Percentiles rank a stretch among this genome's conserved stretches.
phyloP scores from a whole-genome alignment of 192 early-diverging fungal species.

The Pilaira anomala region DNA sequence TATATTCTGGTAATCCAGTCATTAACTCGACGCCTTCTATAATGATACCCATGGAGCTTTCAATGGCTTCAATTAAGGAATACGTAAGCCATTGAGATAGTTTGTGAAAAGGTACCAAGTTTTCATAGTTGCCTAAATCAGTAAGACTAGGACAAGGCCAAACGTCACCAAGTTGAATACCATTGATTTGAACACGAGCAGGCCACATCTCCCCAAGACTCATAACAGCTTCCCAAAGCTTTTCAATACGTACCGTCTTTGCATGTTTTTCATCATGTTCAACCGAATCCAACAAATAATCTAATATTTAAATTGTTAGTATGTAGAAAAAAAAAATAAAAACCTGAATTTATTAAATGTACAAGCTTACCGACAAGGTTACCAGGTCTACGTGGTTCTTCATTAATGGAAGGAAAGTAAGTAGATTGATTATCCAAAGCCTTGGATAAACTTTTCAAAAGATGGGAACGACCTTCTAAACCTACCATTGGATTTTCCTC shows the following conservation, averaged over 20 bases:
- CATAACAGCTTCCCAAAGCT: slow-evolving; percentile 78
- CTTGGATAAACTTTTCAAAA: slow-evolving; percentile 63
- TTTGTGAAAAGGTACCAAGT: slow-evolving; percentile 85
- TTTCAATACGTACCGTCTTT: slow-evolving; percentile 54
- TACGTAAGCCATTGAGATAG: slow-evolving; percentile 96
- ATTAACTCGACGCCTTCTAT: slow-evolving; percentile 61
- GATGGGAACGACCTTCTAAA: slow-evolving; percentile 66
- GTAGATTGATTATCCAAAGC: slow-evolving; percentile 48
- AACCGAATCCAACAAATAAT: not conserved
- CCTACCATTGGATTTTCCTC: slow-evolving; percentile 78
- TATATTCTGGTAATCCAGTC: slow-evolving; percentile 86
- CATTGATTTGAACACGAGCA: slow-evolving; percentile 72
- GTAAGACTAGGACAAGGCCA: slow-evolving; percentile 73
- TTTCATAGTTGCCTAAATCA: slow-evolving; percentile 35
- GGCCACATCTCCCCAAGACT: slow-evolving; percentile 85
- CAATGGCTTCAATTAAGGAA: slow-evolving; percentile 81
- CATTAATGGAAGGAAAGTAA: slow-evolving; percentile 55
- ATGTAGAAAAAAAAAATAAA: not conserved
- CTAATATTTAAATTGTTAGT: not conserved
- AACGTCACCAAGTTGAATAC: slow-evolving; percentile 82
- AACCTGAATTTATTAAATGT: too few species aligned
- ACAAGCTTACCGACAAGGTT: slow-evolving; percentile 65
- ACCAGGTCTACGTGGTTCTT: slow-evolving; percentile 66
- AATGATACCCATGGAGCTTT: slow-evolving; percentile 32
- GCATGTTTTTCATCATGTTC: not conserved